phyloP scores from a whole-genome alignment of 1,284 basidiomycete genomes.

The Rhodotorula sp. region DNA sequence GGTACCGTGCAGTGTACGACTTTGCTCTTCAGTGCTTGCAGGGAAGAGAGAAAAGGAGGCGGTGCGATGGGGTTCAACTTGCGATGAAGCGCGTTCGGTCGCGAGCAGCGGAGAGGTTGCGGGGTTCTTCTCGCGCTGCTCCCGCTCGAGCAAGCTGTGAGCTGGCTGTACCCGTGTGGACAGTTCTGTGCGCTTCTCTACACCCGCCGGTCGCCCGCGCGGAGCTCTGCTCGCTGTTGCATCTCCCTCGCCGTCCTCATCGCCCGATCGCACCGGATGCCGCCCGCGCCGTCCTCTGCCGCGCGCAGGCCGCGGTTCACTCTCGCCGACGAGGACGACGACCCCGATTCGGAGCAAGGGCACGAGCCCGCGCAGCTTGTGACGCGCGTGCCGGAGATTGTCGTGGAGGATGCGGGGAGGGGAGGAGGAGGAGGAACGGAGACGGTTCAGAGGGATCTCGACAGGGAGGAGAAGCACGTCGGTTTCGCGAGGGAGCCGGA shows the following conservation, averaged over 20 bases:
- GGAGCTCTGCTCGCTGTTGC: too few relatives aligned
- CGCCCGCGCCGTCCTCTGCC: not conserved
- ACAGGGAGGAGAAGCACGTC: slow-evolving; percentile 23
- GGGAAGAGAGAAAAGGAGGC: too few relatives aligned
- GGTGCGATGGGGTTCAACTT: too few relatives aligned
- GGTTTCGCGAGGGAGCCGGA: slow-evolving; percentile 4
- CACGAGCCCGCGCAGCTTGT: not conserved
- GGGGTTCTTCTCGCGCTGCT: too few relatives aligned
- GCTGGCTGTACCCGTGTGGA: too few relatives aligned
- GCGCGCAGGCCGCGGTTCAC: slow-evolving; percentile 12
- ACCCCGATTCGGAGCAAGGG: not conserved
- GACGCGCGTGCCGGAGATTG: slow-evolving; percentile 7
- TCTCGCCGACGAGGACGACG: slow-evolving; percentile 12
- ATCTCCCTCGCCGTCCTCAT: not conserved
- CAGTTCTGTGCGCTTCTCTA: too few relatives aligned
- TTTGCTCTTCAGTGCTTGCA: too few relatives aligned
- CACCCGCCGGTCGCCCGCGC: too few relatives aligned
- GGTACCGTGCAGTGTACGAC: not conserved
- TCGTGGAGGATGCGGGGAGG: slow-evolving; percentile 4
- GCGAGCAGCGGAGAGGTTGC: too few relatives aligned
- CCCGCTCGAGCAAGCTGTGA: too few relatives aligned
- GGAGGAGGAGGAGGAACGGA: not conserved
- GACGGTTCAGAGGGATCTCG: not conserved
- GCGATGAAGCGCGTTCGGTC: too few relatives aligned
- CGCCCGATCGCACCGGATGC: not conserved